Evolutionary conservation across 768 basidiomycete genomes (phyloP), one percentile per base, ranked within the genome.

Genomic region (Russula abietina): DNA sequence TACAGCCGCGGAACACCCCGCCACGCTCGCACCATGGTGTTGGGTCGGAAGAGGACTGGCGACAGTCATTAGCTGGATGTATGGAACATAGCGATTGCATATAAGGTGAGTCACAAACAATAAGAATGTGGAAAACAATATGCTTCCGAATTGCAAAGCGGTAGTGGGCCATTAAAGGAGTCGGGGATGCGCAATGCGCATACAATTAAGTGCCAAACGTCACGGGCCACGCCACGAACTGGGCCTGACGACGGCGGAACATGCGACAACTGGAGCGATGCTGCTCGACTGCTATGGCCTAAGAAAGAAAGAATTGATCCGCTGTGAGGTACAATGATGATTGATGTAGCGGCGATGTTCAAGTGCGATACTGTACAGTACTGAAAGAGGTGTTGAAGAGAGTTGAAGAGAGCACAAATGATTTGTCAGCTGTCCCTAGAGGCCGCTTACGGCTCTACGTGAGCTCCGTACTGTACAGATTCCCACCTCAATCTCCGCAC

Each of bases 51-150:
- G 17, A 46, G 32, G 24, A 38, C 43, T 45, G 55, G 30, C 14
- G 22, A 38, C 5, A 46, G 32, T 45, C 51, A 54, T 54, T 33
- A 60, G 39, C 24, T 16, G n/a, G 59, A 12, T 36, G 36, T n/a
- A 16, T 33, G 10, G 30, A 3, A 28, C 33, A 46, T 24, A 33
- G 10, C 32, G 53, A 26, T 45, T 22, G 36, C 52, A 60, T 60
- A 60, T 60, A 60, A 46, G n/a, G 43, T 26, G 32, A 8, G 16
- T 36, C 52, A 38, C 24, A 7, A 60, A 60, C 59, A 60, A 60
- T 60, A 54, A 60, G 59, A 46, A n/a, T n/a, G n/a, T n/a, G n/a
- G n/a, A n/a, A n/a, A n/a, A n/a, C n/a, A n/a, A n/a, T n/a, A n/a
- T 6, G 28, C 28, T 30, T 2, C 28, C 28, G 28, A 2, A 2